These are phyloP conservation scores for Caryopteris hybrid DNA, from an alignment of 305 asterid genomes.

Conservation along the genomic window DNA sequence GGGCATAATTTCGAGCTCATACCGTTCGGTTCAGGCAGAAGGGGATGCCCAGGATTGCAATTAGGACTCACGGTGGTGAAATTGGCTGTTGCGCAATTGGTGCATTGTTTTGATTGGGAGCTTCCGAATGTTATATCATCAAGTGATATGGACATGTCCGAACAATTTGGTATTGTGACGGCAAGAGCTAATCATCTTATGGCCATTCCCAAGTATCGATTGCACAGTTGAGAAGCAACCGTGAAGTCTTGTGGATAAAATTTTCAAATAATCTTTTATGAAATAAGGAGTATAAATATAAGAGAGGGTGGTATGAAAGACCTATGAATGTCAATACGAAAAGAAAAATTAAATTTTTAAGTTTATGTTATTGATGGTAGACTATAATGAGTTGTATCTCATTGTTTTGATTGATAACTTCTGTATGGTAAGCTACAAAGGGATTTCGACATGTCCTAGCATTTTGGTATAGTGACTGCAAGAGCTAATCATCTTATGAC, in stretches of 20 bases:
- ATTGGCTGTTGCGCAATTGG: conserved; percentile 29
- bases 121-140: conserved; percentile 23
- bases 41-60: conserved; percentile 40
- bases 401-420: conserved; percentile 41
- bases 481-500: conserved; percentile 16
- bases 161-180: conserved; percentile 24
- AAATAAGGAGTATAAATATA: too few species aligned
- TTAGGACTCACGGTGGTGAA: conserved; percentile 26
- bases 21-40: conserved; percentile 42
- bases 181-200: conserved; percentile 15
- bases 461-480: conserved; percentile 22
- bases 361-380: too few species aligned
- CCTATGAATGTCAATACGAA: too few species aligned
- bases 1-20: conserved; percentile 33
- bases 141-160: conserved; percentile 22
- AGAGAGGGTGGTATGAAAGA: too few species aligned
- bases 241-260: too few species aligned
- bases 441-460: conserved; percentile 26
- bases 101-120: conserved; percentile 43
- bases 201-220: not conserved
- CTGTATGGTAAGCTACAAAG: conserved; percentile 5
- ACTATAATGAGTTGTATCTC: too few species aligned
- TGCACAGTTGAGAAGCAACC: not conserved
- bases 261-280: too few species aligned
- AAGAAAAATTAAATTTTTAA: too few species aligned